Evolutionary conservation across 805 yeast species (phyloP), one percentile per base, ranked within the genome.

Genomic region (Saccharomycopsis fermentans): DNA sequence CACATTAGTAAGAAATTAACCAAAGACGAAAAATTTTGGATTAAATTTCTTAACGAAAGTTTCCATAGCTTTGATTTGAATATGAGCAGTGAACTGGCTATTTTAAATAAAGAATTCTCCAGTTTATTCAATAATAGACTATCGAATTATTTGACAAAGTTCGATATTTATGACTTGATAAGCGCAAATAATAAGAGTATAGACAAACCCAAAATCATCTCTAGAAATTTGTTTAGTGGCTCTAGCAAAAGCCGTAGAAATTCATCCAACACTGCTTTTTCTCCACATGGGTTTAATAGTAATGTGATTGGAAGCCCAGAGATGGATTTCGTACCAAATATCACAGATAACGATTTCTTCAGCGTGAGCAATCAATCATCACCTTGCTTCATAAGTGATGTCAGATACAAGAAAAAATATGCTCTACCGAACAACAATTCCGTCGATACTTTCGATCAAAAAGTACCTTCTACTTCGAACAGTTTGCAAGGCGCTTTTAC

Each of bases 21-120:
- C 19, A 58, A 58, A 19, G 59, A 58, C 12, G 63, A 61, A 35
- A 61, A 61, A 19, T 58, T 58, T 32, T 61, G 63, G 63, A 54
- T 61, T 29, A 54, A 55, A 35, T 56, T 61, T 19, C 35, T 61
- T 9, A 61, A 61, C 34, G 53, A 50, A 12, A 50, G 53, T 50
- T 27, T 50, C 53, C 36, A 52, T 9, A 36, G 40, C 8, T 54
- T 54, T 17, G 50, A 43, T 24, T 24, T 43, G 17, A 43, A 43
- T 24, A 43, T 43, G 50, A 43, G 50, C 17, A 43, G 29, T 11
- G 50, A 43, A 43, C 50, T 43, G 50, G 50, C 50, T 12, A 17
- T 52, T 32, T 32, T 53, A 12, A 60, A 52, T 39, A 52, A 55
- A 24, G 63, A 60, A 21, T 60, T 60, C 34, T 19, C 61, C 1